Evolutionary conservation across 2,329 filamentous ascomycete genomes (phyloP), one percentile per base, ranked within the genome.

Genomic region (Talaromyces piceae): DNA sequence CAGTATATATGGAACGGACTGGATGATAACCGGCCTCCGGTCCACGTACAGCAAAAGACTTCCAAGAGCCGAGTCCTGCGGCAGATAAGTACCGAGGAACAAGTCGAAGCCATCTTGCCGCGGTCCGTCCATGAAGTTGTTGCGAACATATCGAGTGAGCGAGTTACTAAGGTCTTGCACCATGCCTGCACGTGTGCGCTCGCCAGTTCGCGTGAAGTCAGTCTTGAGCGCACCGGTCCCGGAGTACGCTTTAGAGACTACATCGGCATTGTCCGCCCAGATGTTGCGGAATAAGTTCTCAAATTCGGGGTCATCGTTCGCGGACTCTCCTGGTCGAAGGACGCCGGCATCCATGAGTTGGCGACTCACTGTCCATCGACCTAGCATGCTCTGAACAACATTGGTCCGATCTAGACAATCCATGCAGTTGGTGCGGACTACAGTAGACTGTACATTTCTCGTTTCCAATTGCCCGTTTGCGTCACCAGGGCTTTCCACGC

Each of bases 391-490:
- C 72, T 98, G 93, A 3, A 98, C 89, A 5, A 98, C 91, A 62
- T 98, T 98, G 49, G 93, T 98, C 49, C 93, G 87, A 70, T 98
- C 93, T 12, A 98, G 80, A 59, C 94, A 98, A 71, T 98, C 93
- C 93, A 98, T 98, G 73, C 93, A 98, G 69, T 98, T 98, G 33
- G 93, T 96, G 49, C 93, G 85, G 57, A 98, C 91, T 13, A 97
- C 91, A 55, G 88, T 90, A 1, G 83, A 88, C 75, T 98, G 93
- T 57, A 82, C 78, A 55, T 81, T 84, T 57, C 90, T 84, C 28
- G 89, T 81, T 61, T 97, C 91, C 11, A 96, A 77, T 16, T 81
- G 82, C 26, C 86, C 87, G 53, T 83, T 77, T 46, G 76, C 67
- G 59, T 82, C 80, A 41, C 82, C 87, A 2, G 90, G 88, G 74